Evolutionary conservation across 495 filamentous ascomycete genomes (phyloP).

Genomic region (Penicillium paxilli): DNA sequence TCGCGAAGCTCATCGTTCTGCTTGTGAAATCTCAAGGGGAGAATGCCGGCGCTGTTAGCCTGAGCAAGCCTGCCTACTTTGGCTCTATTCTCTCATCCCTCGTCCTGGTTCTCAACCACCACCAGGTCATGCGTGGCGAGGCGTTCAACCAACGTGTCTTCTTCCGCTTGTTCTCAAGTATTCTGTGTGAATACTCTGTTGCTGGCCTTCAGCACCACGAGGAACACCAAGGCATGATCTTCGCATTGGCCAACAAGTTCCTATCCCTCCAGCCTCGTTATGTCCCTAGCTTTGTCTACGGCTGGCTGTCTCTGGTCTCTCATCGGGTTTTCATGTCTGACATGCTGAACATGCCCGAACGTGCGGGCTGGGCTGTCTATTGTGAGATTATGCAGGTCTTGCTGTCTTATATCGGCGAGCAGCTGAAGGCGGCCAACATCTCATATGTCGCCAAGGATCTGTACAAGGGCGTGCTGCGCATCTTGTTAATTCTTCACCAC

Average conservation of each 20-base stretch:
- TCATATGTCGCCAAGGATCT: conserved; percentile 72
- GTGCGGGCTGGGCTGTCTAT: conserved; percentile 72
- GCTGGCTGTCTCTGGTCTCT: conserved; percentile 77
- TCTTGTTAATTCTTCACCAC: conserved; percentile 83
- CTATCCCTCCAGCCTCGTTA: conserved; percentile 71
- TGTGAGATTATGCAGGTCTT: conserved; percentile 74
- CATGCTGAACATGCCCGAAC: conserved; percentile 68
- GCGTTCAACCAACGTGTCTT: conserved; percentile 86
- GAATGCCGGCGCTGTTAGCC: conserved; percentile 54
- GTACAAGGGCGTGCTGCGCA: conserved; percentile 79
- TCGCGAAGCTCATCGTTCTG: conserved; percentile 77
- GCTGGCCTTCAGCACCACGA: conserved; percentile 47
- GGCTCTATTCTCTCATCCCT: conserved; percentile 73
- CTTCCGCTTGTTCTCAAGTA: conserved; percentile 83
- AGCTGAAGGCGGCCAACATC: conserved; percentile 74
- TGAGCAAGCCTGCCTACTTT: conserved; percentile 64
- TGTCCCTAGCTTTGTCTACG: conserved; percentile 79
- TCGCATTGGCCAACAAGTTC: conserved; percentile 73
- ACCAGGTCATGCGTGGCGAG: conserved; percentile 79
- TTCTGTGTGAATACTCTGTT: conserved; percentile 68
- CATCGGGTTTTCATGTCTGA: conserved; percentile 86
- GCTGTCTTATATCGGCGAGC: conserved; percentile 72
- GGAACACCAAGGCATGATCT: conserved; percentile 67
- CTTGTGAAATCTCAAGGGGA: conserved; percentile 72
- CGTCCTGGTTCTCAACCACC: conserved; percentile 78